Conservation (phyloP, 306 rosid species). For the Dryas octopetala region DNA sequence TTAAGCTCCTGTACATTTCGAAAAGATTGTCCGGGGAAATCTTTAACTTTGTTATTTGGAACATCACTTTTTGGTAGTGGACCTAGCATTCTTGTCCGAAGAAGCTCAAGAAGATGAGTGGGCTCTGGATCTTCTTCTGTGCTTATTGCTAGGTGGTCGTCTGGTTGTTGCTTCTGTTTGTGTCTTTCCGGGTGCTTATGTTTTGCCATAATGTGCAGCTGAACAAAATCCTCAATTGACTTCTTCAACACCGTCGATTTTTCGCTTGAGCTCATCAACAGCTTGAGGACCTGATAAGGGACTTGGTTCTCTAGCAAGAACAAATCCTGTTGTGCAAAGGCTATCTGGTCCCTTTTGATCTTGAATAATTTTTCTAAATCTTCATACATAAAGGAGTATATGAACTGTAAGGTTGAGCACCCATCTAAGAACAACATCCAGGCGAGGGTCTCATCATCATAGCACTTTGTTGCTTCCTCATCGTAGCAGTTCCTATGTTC, state of each 20-base stretch:
- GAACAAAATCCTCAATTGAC: background rate
- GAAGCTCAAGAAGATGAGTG: conserved; percentile 23
- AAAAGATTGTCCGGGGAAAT: background rate
- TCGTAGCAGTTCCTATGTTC: conserved; percentile 3
- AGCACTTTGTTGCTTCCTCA: background rate
- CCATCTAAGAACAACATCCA: conserved; percentile 31
- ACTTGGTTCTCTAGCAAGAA: conserved; percentile 38
- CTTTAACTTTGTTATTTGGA: rapidly evolving
- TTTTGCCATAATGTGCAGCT: background rate
- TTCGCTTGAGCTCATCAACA: background rate
- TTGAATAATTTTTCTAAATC: background rate
- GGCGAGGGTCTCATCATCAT: background rate
- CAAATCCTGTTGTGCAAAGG: conserved; percentile 19
- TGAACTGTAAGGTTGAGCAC: conserved; percentile 20
- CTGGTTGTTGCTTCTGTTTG: background rate
- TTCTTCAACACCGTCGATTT: rapidly evolving
- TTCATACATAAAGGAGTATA: background rate
- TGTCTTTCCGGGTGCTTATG: background rate
- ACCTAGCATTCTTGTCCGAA: background rate
- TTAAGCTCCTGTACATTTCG: conserved; percentile 23
- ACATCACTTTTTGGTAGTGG: too few relatives aligned
- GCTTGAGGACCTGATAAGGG: conserved; percentile 21
- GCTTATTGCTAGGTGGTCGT: background rate
- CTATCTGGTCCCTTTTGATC: background rate
- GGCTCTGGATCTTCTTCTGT: background rate